These are phyloP conservation scores for Lentinula sp. DNA, from an alignment of 768 basidiomycete genomes.

Conservation along the genomic window DNA sequence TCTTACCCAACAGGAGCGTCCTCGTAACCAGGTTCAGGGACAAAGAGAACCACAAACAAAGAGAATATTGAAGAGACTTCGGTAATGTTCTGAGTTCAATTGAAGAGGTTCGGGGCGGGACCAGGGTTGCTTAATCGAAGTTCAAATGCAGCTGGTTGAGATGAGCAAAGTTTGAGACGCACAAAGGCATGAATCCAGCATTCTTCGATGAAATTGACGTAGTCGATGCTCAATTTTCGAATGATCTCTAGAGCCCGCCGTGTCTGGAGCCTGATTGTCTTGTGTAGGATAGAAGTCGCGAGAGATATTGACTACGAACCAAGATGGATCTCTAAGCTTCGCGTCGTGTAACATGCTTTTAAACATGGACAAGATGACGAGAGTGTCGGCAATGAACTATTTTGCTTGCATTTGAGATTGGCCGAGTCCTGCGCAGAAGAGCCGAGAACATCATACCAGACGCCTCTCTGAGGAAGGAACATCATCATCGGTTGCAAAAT, in stretches of 20 bases:
- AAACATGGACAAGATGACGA: neutral
- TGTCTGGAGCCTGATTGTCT: slow-evolving; percentile 37
- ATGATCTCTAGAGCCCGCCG: slow-evolving; percentile 44
- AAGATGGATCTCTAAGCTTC: slow-evolving; percentile 29
- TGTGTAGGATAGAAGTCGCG: neutral
- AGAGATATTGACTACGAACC: slow-evolving; percentile 26
- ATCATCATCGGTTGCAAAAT: slow-evolving; percentile 49
- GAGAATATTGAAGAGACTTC: slow-evolving; percentile 75
- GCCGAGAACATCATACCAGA: neutral
- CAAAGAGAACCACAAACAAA: slow-evolving; percentile 76
- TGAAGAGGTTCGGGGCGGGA: slow-evolving; percentile 39
- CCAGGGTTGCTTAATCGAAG: slow-evolving; percentile 34
- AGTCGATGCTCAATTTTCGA: slow-evolving; percentile 69
- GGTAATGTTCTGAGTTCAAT: slow-evolving; percentile 58
- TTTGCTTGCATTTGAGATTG: neutral
- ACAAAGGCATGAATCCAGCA: slow-evolving; percentile 75
- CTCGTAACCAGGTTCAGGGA: slow-evolving; percentile 76
- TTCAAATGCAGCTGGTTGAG: neutral
- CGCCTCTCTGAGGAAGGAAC: slow-evolving; percentile 63
- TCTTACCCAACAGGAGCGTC: slow-evolving; percentile 89
- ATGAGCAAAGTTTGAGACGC: slow-evolving; percentile 17
- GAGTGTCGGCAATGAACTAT: neutral
- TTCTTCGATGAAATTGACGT: slow-evolving; percentile 69
- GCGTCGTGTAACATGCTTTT: slow-evolving; percentile 11
- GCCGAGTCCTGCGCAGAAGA: slow-evolving; percentile 32